These are phyloP conservation scores for Paraconiothyrium sp. DNA, from an alignment of 2,329 filamentous ascomycete genomes.

Conservation along the genomic window DNA sequence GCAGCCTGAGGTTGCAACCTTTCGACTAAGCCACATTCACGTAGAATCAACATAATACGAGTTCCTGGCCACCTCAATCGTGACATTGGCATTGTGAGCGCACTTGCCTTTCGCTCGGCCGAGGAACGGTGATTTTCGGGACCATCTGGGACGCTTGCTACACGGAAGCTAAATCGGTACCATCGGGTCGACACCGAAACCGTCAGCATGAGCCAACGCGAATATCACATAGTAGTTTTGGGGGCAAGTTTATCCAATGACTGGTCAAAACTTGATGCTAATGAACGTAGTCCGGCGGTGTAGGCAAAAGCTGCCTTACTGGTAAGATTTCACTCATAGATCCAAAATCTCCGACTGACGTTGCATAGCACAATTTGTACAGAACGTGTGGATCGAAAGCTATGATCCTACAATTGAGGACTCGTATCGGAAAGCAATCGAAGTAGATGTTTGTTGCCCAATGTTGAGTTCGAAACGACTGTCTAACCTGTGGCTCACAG, in stretches of 20 bases:
- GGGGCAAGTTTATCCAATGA: slow-evolving; percentile 46
- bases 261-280: slow-evolving; percentile 30
- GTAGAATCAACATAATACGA: slow-evolving; percentile 18
- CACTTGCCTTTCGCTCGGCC: not conserved
- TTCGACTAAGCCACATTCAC: not conserved
- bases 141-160: slow-evolving; percentile 26
- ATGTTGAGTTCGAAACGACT: not conserved
- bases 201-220: slow-evolving; percentile 50
- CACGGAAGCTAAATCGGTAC: slow-evolving; percentile 21
- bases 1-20: not conserved
- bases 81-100: not conserved
- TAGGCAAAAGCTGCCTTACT: slow-evolving; percentile 92
- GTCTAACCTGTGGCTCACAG: slow-evolving; percentile 55
- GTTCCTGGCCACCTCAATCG: not conserved
- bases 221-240: slow-evolving; percentile 56
- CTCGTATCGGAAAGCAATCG: slow-evolving; percentile 67
- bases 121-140: not conserved
- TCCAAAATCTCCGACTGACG: slow-evolving; percentile 25
- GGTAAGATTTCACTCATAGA: slow-evolving; percentile 62
- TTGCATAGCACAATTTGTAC: slow-evolving; percentile 77
- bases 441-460: slow-evolving; percentile 79
- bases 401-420: slow-evolving; percentile 72
- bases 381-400: slow-evolving; percentile 70
- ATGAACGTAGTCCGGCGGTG: slow-evolving; percentile 70
- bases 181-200: not conserved